A percentile compares a stretch with the other conserved stretches of the same genome.
Conservation (phyloP, 2,329 filamentous ascomycete genomes). For the Parafenestella ontariensis region DNA sequence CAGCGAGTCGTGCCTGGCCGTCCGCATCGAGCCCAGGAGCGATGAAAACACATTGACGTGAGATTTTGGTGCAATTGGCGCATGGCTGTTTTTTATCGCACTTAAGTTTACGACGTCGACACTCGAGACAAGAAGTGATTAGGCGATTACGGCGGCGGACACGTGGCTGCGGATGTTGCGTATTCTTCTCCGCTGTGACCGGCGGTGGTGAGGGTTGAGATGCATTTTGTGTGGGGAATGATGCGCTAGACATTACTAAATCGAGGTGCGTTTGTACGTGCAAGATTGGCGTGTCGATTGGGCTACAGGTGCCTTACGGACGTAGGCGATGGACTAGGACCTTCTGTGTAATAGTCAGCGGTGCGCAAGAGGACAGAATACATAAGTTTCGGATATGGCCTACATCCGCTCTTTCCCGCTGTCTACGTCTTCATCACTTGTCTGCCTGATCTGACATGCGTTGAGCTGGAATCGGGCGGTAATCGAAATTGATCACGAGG, state of each 20-base stretch:
- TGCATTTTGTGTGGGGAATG: constrained; percentile 3
- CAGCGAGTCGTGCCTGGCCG: constrained; percentile 72
- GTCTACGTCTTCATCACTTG: not conserved
- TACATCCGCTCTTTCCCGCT: not conserved
- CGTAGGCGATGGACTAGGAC: constrained; percentile 7
- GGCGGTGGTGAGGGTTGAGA: constrained; percentile 1
- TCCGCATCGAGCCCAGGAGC: constrained; percentile 72
- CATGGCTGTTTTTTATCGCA: constrained; percentile 79
- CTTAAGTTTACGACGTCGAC: constrained; percentile 75
- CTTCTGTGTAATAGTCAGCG: constrained; percentile 2
- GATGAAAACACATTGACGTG: constrained; percentile 67
- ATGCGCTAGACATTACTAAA: constrained; percentile 10
- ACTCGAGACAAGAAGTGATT: constrained; percentile 50
- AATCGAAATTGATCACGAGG: not conserved
- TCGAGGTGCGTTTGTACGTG: not conserved
- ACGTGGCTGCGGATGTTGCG: constrained; percentile 32
- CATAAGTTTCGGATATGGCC: not conserved
- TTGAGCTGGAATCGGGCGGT: not conserved
- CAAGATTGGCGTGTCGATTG: not conserved
- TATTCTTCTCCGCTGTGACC: constrained; percentile 19
- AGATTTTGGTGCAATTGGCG: constrained; percentile 66
- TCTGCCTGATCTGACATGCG: not conserved
- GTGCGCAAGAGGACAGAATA: not conserved
- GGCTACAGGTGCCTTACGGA: constrained; percentile 10
- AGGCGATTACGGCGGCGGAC: constrained; percentile 48